These are phyloP conservation scores for Borovskyia barvae DNA, from an alignment of 208 protist genomes.

Conservation along the genomic window DNA sequence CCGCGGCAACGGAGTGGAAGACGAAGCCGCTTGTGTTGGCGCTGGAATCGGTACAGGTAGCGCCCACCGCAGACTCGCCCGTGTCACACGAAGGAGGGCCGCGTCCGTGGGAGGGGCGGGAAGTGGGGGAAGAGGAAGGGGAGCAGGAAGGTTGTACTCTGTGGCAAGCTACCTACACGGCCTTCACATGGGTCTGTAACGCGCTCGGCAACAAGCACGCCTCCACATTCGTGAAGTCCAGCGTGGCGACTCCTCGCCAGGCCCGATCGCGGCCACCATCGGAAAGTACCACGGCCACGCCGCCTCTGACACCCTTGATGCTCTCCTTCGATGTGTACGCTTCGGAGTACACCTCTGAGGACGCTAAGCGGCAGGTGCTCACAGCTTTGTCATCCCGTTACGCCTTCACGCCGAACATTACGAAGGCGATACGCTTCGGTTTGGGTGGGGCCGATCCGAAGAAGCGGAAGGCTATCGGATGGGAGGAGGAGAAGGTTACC, in stretches of 20 bases:
- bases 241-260: neutral
- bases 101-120: neutral
- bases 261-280: neutral
- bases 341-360: constrained; percentile 10
- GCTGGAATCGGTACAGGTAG: constrained; percentile 4
- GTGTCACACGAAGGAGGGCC: too few relatives aligned
- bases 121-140: neutral
- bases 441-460: neutral
- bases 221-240: constrained; percentile 3
- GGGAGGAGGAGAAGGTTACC: neutral
- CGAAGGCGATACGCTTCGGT: constrained; percentile 9
- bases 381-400: neutral
- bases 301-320: constrained; percentile 1
- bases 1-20: constrained; percentile 8
- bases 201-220: constrained; percentile 20
- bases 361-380: constrained; percentile 2
- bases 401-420: constrained; percentile 17
- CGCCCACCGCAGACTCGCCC: neutral
- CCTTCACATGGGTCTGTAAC: constrained; percentile 33
- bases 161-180: constrained; percentile 29
- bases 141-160: too few relatives aligned
- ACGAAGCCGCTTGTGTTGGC: constrained; percentile 11
- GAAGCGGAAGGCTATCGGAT: neutral
- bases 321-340: constrained; percentile 13
- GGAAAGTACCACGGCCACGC: too few relatives aligned